Conservation (phyloP, 305 asterid genomes). For the Plantago coronopus region DNA sequence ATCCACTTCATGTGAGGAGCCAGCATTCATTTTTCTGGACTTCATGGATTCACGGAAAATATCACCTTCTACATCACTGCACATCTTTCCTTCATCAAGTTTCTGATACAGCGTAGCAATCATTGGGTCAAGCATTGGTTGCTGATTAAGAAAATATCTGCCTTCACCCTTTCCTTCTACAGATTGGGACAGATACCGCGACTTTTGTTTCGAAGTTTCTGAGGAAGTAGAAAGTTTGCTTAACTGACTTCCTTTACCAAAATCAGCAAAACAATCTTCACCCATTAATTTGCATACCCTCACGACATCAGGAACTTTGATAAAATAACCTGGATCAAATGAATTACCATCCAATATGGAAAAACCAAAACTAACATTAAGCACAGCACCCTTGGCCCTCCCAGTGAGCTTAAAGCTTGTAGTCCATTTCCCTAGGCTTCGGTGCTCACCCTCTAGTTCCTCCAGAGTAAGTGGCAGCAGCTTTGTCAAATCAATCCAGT, state of each 20-base stretch:
- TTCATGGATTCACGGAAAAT: conserved; percentile 24
- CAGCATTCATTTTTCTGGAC: conserved; percentile 24
- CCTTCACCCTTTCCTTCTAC: conserved; percentile 31
- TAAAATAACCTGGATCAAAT: conserved; percentile 39
- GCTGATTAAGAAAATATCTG: conserved; percentile 30
- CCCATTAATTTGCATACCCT: conserved; percentile 27
- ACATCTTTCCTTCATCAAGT: conserved; percentile 48
- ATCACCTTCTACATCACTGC: conserved; percentile 27
- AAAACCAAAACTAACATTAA: conserved; percentile 78
- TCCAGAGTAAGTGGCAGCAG: conserved; percentile 73
- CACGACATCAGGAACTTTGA: conserved; percentile 42
- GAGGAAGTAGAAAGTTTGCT: conserved; percentile 30
- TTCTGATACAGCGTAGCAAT: conserved; percentile 42
- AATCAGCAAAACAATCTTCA: conserved; percentile 26
- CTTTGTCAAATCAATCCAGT: conserved; percentile 77
- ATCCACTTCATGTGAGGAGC: conserved; percentile 25
- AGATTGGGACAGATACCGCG: conserved; percentile 30
- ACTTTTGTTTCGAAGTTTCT: conserved; percentile 27
- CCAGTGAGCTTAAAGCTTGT: conserved; percentile 81
- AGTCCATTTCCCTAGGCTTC: conserved; percentile 73
- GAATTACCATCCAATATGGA: conserved; percentile 44
- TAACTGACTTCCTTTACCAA: conserved; percentile 24
- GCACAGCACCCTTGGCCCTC: conserved; percentile 64
- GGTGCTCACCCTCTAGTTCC: conserved; percentile 57
- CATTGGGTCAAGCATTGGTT: conserved; percentile 46